phyloP scores from a whole-genome alignment of 306 rosid species.

The Quercus glauca region DNA sequence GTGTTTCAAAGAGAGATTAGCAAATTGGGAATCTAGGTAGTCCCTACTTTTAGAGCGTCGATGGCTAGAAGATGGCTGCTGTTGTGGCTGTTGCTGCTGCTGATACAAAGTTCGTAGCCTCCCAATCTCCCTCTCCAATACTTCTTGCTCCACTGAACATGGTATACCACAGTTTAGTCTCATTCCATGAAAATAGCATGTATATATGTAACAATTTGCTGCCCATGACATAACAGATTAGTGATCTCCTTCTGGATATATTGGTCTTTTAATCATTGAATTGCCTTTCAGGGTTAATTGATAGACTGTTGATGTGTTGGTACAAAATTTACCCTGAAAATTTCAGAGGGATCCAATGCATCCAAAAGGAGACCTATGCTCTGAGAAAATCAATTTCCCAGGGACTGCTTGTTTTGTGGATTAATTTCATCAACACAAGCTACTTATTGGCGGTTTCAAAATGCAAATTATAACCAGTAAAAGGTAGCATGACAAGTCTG shows the following conservation, averaged over 20 bases:
- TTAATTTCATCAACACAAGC: not conserved
- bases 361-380: not conserved
- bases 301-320: not conserved
- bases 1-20: slow-evolving; percentile 82
- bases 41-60: slow-evolving; percentile 89
- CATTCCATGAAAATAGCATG: not conserved
- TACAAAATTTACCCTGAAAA: not conserved
- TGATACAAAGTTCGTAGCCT: slow-evolving; percentile 75
- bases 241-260: not conserved
- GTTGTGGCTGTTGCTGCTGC: slow-evolving; percentile 57
- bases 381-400: not conserved
- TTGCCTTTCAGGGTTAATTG: not conserved
- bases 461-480: slow-evolving; percentile 1
- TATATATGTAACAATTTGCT: not conserved
- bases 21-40: slow-evolving; percentile 75
- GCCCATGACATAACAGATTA: not conserved
- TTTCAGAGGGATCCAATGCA: not conserved
- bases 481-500: not conserved
- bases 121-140: slow-evolving; percentile 95
- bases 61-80: slow-evolving; percentile 68
- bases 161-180: slow-evolving; percentile 39
- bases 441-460: not conserved
- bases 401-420: not conserved
- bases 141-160: slow-evolving; percentile 97
- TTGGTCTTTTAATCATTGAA: not conserved